phyloP scores from a whole-genome alignment of 768 basidiomycete genomes.

The Mycena rebaudengoi region DNA sequence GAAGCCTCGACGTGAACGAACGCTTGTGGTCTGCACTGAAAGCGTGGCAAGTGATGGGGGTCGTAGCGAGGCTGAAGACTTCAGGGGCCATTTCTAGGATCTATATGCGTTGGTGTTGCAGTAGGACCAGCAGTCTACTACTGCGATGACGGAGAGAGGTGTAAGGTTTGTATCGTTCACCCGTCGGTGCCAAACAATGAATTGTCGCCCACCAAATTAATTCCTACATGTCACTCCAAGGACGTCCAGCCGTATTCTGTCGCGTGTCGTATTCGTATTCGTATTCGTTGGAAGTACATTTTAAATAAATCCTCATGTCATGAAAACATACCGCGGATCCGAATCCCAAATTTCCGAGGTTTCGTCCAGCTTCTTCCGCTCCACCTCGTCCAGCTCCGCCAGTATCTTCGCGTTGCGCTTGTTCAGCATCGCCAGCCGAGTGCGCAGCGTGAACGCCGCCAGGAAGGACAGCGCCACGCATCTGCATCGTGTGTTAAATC shows the following conservation, averaged over 20 bases:
- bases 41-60: constrained; percentile 87
- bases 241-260: no score
- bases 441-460: constrained; percentile 53
- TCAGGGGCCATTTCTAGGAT: constrained; percentile 75
- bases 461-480: constrained; percentile 54
- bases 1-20: constrained; percentile 49
- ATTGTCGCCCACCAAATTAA: no score
- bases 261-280: no score
- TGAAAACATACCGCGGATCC: constrained; percentile 63
- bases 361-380: constrained; percentile 36
- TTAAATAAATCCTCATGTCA: constrained; percentile 54
- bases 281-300: no score
- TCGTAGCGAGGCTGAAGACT: constrained; percentile 80
- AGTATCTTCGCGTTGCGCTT: constrained; percentile 43
- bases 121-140: constrained; percentile 90
- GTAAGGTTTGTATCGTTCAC: no score
- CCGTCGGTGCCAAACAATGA: no score
- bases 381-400: constrained; percentile 39
- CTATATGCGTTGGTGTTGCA: no score
- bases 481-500: constrained; percentile 34
- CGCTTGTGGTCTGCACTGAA: constrained; percentile 91
- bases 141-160: no score
- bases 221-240: no score
- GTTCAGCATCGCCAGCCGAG: constrained; percentile 52
- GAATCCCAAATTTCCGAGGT: constrained; percentile 54